A percentile compares a stretch with the other conserved stretches of the same genome.
Conservation (phyloP, 768 basidiomycete species). For the Fomitopsis serialis region DNA sequence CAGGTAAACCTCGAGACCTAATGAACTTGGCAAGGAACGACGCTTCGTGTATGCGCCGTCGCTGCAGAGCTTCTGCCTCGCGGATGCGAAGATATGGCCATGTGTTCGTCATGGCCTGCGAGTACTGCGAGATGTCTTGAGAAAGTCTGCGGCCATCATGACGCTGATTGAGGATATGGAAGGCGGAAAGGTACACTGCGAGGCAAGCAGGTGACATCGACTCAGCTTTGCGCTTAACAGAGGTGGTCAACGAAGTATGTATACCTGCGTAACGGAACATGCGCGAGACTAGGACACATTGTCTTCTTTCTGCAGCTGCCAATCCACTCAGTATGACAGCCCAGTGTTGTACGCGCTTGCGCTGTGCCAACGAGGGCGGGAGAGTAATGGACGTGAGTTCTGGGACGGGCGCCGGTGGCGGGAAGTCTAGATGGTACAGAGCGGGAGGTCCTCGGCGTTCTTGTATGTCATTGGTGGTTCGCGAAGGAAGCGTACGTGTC, state of each 20-base stretch:
- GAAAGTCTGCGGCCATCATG: slow-evolving; percentile 49
- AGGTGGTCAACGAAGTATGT: neutral
- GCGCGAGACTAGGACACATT: slow-evolving; percentile 50
- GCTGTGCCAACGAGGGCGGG: slow-evolving; percentile 54
- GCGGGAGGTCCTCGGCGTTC: neutral
- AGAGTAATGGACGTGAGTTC: slow-evolving; percentile 39
- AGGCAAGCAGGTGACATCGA: neutral
- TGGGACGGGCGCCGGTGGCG: slow-evolving; percentile 11
- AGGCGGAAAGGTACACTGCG: slow-evolving; percentile 61
- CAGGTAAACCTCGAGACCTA: slow-evolving; percentile 14
- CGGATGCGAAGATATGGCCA: slow-evolving; percentile 68
- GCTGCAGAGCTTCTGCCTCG: slow-evolving; percentile 33
- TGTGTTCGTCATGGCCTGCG: slow-evolving; percentile 47
- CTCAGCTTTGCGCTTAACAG: neutral
- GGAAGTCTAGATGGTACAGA: slow-evolving; percentile 32
- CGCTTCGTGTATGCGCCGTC: slow-evolving; percentile 33
- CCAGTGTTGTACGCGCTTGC: slow-evolving; percentile 48
- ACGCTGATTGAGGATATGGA: slow-evolving; percentile 36
- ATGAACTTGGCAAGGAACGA: slow-evolving; percentile 48
- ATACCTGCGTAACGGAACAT: slow-evolving; percentile 61
- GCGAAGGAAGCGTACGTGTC: neutral
- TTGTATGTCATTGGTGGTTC: neutral
- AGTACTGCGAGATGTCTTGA: slow-evolving; percentile 29
- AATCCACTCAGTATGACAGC: slow-evolving; percentile 51
- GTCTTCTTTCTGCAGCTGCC: slow-evolving; percentile 34